Evolutionary conservation across 31 red algal genomes (phyloP).

Genomic region (Asparagopsis taxiformis): DNA sequence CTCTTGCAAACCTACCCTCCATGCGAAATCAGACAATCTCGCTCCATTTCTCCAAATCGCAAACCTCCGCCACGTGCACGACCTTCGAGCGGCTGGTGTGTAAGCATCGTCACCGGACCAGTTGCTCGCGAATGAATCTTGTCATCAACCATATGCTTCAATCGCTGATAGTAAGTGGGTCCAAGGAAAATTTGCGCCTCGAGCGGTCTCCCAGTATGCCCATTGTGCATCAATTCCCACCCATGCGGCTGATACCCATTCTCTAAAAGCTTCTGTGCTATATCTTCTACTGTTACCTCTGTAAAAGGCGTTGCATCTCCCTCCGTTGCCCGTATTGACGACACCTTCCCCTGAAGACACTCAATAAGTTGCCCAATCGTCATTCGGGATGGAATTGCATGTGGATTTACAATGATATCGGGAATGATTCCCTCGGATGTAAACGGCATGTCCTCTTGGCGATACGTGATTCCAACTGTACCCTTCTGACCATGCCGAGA

Average conservation of each 20-base stretch:
- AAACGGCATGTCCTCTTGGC: constrained; percentile 99
- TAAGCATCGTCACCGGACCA: constrained; percentile 93
- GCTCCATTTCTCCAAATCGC: constrained; percentile 99
- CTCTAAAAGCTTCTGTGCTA: constrained; percentile 56
- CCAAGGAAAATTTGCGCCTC: constrained; percentile 97
- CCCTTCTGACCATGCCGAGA: constrained; percentile 99
- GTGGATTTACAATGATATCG: constrained; percentile 99
- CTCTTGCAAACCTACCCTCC: constrained; percentile 40
- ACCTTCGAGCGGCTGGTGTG: constrained; percentile 95
- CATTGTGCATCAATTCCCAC: constrained; percentile 97
- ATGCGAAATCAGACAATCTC: constrained; percentile 95
- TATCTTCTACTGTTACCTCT: constrained; percentile 88
- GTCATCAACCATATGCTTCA: constrained; percentile 99
- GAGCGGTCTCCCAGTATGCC: constrained; percentile 88
- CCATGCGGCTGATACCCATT: constrained; percentile 95
- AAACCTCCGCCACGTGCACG: constrained; percentile 86
- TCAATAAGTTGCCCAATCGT: constrained; percentile 98
- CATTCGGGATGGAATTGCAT: constrained; percentile 98
- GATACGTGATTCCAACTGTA: constrained; percentile 80
- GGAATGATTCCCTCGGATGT: constrained; percentile 89
- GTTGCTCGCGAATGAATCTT: constrained; percentile 93
- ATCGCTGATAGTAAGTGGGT: constrained; percentile 92
- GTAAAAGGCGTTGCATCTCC: constrained; percentile 97
- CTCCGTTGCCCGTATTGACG: constrained; percentile 84
- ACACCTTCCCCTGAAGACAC: constrained; percentile 83